Base-by-base conservation (phyloP, 805 yeast species). In the Candida yuanshanica region DNA sequence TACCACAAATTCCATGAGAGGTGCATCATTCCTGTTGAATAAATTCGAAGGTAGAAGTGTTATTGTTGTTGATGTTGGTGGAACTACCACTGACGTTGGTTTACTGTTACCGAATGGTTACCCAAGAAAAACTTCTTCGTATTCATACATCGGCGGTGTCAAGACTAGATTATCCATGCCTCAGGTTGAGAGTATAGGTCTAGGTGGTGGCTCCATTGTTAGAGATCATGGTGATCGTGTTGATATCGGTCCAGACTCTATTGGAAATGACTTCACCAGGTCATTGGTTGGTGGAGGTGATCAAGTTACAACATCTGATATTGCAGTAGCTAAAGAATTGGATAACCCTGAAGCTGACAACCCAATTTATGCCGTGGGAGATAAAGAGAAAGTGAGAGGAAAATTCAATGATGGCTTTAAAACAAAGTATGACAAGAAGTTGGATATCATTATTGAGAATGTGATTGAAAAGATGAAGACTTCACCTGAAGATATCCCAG, bases 21-120 rank as follows among this genome's bases (percentile, higher is more conserved):
- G 74, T 33, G 76, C 77, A 2, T 62, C 74, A 0, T 67, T 69
- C 46, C 51, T 72, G 12, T 23, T 37, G 21, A 40, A 39, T 18
- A 60, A 37, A 37, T 52, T 20, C 49, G 48, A 42, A 7, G 61
- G 59, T 12, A 44, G 52, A 27, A 47, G 52, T 29, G 57, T 63
- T 13, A 50, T 69, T 36, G 74, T 72, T n/a, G 65, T 65, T 26
- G 77, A 72, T 50, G 65, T 72, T 29, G 77, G 77, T 14, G 77
- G 77, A 11, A 72, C 77, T 11, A 72, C 77, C 4, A 57, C 75
- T 7, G 77, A 72, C 50, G 72, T 70, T n/a, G 77, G 77, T 8
- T 45, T 69, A 36, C 47, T 72, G 24, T 51, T 72, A 9, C 65
- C 72, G 4, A 50, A 66, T 16, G 77, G 76, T 1, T 72, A 70